Percentiles rank a stretch among this genome's conserved stretches.
Conservation (phyloP, 306 rosid species). For the Vigna angularis region DNA sequence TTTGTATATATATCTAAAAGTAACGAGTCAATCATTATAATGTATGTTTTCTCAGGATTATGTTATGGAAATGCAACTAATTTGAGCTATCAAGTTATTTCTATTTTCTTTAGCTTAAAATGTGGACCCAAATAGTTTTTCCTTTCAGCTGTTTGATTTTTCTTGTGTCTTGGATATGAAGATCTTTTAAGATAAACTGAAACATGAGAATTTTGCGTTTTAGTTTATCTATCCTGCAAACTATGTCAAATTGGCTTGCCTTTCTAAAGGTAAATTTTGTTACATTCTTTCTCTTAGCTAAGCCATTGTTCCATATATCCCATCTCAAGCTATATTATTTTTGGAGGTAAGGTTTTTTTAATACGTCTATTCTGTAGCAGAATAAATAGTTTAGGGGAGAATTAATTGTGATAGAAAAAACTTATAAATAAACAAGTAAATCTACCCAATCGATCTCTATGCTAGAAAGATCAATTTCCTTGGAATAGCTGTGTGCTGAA, state of each 20-base stretch:
- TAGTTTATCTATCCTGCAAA: neutral
- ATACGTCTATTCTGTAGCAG: neutral
- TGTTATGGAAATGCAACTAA: neutral
- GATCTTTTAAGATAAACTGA: neutral
- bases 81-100: neutral
- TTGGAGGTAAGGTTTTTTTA: neutral
- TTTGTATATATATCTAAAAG: neutral
- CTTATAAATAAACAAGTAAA: neutral
- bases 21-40: neutral
- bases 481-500: neutral
- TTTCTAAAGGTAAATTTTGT: neutral
- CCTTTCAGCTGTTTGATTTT: neutral
- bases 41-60: neutral
- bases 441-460: neutral
- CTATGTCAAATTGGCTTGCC: neutral
- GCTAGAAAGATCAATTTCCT: neutral
- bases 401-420: neutral
- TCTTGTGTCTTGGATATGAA: neutral
- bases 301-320: neutral
- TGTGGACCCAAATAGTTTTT: neutral
- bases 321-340: constrained; percentile 5
- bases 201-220: neutral
- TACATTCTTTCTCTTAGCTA: neutral
- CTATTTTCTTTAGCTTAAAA: neutral
- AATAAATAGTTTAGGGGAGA: neutral